These are phyloP conservation scores for Porphyrellus sp. DNA, from an alignment of 1,284 basidiomycete genomes.

Conservation along the genomic window DNA sequence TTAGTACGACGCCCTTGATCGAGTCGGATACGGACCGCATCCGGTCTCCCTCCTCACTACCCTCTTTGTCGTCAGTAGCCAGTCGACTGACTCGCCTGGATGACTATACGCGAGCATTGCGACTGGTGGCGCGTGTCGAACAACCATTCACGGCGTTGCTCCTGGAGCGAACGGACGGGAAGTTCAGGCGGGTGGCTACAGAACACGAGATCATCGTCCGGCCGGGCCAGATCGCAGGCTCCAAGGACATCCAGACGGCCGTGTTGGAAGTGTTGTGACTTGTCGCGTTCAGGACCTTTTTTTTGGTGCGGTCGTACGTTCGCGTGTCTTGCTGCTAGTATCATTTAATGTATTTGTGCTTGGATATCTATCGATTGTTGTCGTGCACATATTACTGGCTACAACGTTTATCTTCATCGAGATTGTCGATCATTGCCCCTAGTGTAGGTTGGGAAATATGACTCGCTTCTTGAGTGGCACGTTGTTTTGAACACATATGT, in stretches of 20 bases:
- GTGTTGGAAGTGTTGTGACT: constrained; percentile 1
- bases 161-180: constrained; percentile 2
- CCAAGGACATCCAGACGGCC: constrained; percentile 2
- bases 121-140: constrained; percentile 10
- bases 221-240: not conserved
- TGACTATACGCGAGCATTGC: constrained; percentile 8
- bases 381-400: too few relatives aligned
- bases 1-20: not conserved
- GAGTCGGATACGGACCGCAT: not conserved
- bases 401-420: too few relatives aligned
- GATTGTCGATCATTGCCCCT: too few relatives aligned
- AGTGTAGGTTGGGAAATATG: too few relatives aligned
- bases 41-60: not conserved
- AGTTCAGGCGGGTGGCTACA: not conserved
- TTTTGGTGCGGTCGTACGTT: too few relatives aligned
- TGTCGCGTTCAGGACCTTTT: too few relatives aligned
- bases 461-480: too few relatives aligned
- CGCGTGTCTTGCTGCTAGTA: too few relatives aligned
- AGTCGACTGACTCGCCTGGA: not conserved
- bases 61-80: not conserved
- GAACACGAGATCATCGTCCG: constrained; percentile 1
- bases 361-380: too few relatives aligned
- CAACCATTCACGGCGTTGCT: constrained; percentile 10
- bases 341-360: too few relatives aligned
- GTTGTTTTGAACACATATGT: too few relatives aligned